Percentiles rank a stretch among this genome's conserved stretches.
phyloP scores from a whole-genome alignment of 2,329 filamentous ascomycete species.

The Fusarium sp. region DNA sequence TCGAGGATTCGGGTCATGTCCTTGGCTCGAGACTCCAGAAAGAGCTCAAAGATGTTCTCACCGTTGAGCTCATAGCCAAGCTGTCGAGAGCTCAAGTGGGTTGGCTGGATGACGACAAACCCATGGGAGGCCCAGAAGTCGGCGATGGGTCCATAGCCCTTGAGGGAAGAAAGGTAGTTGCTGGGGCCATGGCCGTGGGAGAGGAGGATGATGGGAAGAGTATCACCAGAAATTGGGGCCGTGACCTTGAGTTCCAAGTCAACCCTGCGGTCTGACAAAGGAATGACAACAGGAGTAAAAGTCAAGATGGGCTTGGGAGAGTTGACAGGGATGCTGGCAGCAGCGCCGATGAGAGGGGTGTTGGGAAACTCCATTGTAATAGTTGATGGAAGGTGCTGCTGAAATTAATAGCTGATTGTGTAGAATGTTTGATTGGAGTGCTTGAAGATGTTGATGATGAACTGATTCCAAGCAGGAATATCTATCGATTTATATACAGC shows the following conservation, averaged over 20 bases:
- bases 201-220: slow-evolving; percentile 46
- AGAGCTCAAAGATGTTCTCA: slow-evolving; percentile 35
- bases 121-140: slow-evolving; percentile 50
- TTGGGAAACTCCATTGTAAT: slow-evolving; percentile 43
- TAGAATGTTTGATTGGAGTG: neutral
- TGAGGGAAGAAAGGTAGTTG: slow-evolving; percentile 46
- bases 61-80: slow-evolving; percentile 14
- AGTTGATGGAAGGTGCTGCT: neutral
- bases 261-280: slow-evolving; percentile 31
- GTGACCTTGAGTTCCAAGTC: slow-evolving; percentile 48
- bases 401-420: neutral
- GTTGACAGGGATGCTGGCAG: slow-evolving; percentile 42
- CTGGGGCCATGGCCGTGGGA: slow-evolving; percentile 49
- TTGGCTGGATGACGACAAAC: slow-evolving; percentile 50
- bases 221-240: slow-evolving; percentile 22
- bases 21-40: slow-evolving; percentile 39
- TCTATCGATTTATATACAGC: slow-evolving; percentile 25
- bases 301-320: slow-evolving; percentile 40
- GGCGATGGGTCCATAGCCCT: slow-evolving; percentile 45
- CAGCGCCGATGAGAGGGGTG: slow-evolving; percentile 42
- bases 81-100: slow-evolving; percentile 44
- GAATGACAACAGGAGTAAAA: slow-evolving; percentile 44
- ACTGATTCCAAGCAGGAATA: neutral
- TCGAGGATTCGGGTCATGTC: slow-evolving; percentile 47
- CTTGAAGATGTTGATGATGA: neutral